These are phyloP conservation scores for Lasiosphaeria miniovina DNA, from an alignment of 495 filamentous ascomycete species.

Conservation along the genomic window DNA sequence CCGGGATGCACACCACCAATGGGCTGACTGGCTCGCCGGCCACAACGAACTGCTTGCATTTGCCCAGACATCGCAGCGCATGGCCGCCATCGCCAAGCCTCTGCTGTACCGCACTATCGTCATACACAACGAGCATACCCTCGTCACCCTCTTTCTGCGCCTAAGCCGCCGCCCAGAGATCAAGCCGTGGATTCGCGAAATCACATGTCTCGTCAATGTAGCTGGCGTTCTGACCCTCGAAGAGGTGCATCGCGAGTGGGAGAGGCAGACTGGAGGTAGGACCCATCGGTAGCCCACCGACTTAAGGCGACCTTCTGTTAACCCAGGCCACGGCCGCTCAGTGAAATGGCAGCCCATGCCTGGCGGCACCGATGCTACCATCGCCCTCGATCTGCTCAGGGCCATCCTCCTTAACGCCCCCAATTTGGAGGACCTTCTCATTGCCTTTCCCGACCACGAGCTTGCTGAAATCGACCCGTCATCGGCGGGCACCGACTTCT, in stretches of 20 bases:
- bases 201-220: constrained; percentile 30
- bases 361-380: constrained; percentile 3
- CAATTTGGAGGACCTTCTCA: constrained; percentile 26
- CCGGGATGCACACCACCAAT: constrained; percentile 30
- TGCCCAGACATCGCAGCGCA: constrained; percentile 30
- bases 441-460: constrained; percentile 31
- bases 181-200: constrained; percentile 28
- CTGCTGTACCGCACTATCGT: constrained; percentile 32
- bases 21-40: constrained; percentile 25
- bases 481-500: constrained; percentile 12
- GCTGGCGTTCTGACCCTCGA: constrained; percentile 16
- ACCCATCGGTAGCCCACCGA: constrained; percentile 6
- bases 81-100: constrained; percentile 31
- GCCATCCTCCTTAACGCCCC: constrained; percentile 21
- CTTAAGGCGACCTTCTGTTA: constrained; percentile 13
- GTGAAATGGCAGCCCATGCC: constrained; percentile 15
- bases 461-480: constrained; percentile 5
- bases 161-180: constrained; percentile 22
- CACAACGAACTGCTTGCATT: constrained; percentile 26
- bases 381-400: constrained; percentile 25
- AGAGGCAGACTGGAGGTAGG: constrained; percentile 28
- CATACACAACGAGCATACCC: constrained; percentile 20
- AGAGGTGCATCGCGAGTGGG: constrained; percentile 19
- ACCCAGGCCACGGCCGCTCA: constrained; percentile 13
- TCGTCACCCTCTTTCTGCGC: constrained; percentile 24